Evolutionary conservation across 306 rosid species (phyloP).

Genomic region (Vigna nakashimae): DNA sequence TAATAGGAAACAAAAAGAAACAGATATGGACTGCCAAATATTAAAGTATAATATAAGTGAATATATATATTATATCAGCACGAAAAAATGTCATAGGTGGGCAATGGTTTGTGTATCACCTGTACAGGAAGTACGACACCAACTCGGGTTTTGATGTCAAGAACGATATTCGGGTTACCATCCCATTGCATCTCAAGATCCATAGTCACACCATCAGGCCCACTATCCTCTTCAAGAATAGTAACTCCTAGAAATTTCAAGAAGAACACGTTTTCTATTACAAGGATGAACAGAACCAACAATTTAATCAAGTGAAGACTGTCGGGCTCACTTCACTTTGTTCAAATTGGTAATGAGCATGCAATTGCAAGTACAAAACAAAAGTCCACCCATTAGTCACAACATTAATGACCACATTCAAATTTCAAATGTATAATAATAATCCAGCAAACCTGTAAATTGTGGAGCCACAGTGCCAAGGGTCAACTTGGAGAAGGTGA

Average conservation of each 20-base stretch:
- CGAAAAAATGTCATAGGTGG: conserved; percentile 4
- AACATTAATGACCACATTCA: background rate
- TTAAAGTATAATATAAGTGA: no score
- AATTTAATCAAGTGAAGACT: conserved; percentile 12
- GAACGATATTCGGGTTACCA: conserved; percentile 81
- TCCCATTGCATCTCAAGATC: conserved; percentile 98
- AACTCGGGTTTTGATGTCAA: conserved; percentile 79
- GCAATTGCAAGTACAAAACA: background rate
- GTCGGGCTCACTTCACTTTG: conserved; percentile 24
- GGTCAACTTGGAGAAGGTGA: conserved; percentile 85
- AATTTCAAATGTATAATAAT: conserved; percentile 8
- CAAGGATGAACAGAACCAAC: conserved; percentile 34
- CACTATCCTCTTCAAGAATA: conserved; percentile 70
- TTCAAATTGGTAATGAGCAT: conserved; percentile 17
- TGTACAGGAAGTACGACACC: conserved; percentile 86
- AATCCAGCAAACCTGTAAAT: conserved; percentile 69
- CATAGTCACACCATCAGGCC: conserved; percentile 65
- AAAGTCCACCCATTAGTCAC: background rate
- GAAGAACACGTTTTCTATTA: conserved; percentile 23
- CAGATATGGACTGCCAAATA: no score
- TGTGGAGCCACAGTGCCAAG: conserved; percentile 95
- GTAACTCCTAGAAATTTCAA: conserved; percentile 62
- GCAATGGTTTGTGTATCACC: conserved; percentile 56
- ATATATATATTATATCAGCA: background rate
- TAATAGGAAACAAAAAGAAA: background rate